A percentile compares a stretch with the other conserved stretches of the same genome.
Evolutionary conservation across 768 basidiomycete species (phyloP).

Genomic region (Lactifluus echinatus): DNA sequence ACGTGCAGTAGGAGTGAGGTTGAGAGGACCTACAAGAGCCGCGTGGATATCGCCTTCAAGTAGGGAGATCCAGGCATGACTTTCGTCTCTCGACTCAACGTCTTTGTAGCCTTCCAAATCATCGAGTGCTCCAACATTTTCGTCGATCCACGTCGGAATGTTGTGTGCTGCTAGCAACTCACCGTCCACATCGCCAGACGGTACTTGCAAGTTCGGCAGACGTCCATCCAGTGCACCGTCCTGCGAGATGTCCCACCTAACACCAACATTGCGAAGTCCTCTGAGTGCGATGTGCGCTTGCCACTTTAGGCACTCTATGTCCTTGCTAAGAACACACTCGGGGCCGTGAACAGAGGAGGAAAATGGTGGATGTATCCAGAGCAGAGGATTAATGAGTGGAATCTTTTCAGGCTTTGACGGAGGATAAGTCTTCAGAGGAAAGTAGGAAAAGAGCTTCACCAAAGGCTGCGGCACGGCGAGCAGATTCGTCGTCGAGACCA

Average conservation of each 20-base stretch:
- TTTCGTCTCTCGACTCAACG: slow-evolving; percentile 55
- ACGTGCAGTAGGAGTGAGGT: not conserved
- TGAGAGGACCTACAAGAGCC: slow-evolving; percentile 43
- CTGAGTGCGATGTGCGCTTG: slow-evolving; percentile 75
- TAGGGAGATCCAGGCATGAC: slow-evolving; percentile 73
- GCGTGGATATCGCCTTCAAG: slow-evolving; percentile 73
- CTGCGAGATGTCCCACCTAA: slow-evolving; percentile 61
- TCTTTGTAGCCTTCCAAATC: slow-evolving; percentile 62
- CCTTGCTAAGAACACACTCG: slow-evolving; percentile 46
- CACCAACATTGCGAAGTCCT: slow-evolving; percentile 39
- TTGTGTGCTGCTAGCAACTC: slow-evolving; percentile 54
- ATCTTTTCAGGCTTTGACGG: not conserved
- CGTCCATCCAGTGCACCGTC: slow-evolving; percentile 62
- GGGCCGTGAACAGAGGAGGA: not conserved
- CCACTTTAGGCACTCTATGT: slow-evolving; percentile 87
- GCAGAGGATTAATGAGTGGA: slow-evolving; percentile 34
- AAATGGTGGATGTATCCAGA: slow-evolving; percentile 57
- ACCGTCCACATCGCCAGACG: slow-evolving; percentile 31
- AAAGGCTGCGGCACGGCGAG: slow-evolving; percentile 9
- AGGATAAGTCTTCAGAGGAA: slow-evolving; percentile 24
- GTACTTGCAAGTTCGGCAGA: slow-evolving; percentile 65
- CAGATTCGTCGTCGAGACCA: slow-evolving; percentile 20
- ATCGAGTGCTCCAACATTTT: slow-evolving; percentile 33
- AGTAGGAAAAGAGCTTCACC: slow-evolving; percentile 18
- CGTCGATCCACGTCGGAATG: slow-evolving; percentile 71